Evolutionary conservation across 139 green algal genomes (phyloP).

Genomic region (Chlamydomonas schloesseri): DNA sequence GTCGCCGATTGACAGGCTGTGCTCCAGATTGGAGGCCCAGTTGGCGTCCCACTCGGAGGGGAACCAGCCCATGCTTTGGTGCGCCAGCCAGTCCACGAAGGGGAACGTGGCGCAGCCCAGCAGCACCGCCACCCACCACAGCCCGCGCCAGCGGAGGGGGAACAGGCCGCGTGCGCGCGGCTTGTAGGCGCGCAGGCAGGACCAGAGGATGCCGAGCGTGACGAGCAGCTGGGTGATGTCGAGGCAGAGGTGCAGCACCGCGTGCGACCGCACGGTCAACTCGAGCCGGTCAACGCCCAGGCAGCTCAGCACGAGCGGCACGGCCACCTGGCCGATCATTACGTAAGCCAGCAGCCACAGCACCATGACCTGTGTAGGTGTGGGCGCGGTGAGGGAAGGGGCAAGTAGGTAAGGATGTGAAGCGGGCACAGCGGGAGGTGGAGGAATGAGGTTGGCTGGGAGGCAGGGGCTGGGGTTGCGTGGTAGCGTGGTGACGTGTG

Average conservation of each 20-base stretch:
- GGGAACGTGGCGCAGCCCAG: conserved; percentile 53
- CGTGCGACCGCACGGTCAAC: conserved; percentile 65
- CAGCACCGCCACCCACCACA: conserved; percentile 39
- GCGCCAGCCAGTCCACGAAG: conserved; percentile 52
- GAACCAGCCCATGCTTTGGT: conserved; percentile 53
- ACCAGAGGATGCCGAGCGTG: conserved; percentile 78
- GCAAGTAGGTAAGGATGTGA: too few relatives aligned
- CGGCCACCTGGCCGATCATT: conserved; percentile 74
- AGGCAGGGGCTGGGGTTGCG: too few relatives aligned
- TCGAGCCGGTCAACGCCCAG: conserved; percentile 68
- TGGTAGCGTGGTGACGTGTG: too few relatives aligned
- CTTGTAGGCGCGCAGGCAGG: conserved; percentile 67
- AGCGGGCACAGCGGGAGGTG: conserved; percentile 1
- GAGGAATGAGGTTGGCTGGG: too few relatives aligned
- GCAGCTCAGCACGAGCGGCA: conserved; percentile 72
- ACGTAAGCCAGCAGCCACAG: conserved; percentile 89
- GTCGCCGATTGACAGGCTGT: conserved; percentile 56
- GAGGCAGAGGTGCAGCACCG: conserved; percentile 81
- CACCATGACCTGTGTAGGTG: conserved; percentile 77
- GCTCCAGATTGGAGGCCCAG: conserved; percentile 58
- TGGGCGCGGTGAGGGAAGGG: conserved; percentile 6
- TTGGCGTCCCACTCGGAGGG: conserved; percentile 42
- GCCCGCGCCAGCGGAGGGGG: conserved; percentile 34
- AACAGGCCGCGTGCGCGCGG: conserved; percentile 66
- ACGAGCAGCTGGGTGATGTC: conserved; percentile 71